phyloP scores from a whole-genome alignment of 352 stramenopile genomes.

The Globisporangium yorkense region DNA sequence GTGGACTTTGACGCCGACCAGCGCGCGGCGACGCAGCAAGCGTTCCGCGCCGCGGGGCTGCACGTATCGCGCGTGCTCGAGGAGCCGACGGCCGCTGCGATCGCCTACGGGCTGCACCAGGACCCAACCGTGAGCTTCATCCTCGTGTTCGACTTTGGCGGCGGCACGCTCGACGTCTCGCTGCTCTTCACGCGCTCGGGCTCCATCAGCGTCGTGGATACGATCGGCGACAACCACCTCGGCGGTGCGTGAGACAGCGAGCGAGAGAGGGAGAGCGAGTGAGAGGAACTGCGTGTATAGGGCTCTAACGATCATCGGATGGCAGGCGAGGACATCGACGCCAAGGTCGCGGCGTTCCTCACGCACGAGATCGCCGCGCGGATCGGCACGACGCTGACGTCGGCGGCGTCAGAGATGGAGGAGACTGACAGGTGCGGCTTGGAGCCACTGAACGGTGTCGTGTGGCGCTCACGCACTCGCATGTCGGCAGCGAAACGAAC shows the following conservation, averaged over 20 bases:
- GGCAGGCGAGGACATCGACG: constrained; percentile 90
- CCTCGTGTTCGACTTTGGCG: constrained; percentile 97
- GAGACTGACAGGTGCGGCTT: constrained; percentile 10
- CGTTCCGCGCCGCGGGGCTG: constrained; percentile 87
- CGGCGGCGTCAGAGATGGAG: constrained; percentile 18
- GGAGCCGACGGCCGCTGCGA: constrained; percentile 96
- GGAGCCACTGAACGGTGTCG: not conserved
- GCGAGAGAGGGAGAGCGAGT: not conserved
- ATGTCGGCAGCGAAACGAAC: constrained; percentile 5
- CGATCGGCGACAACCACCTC: constrained; percentile 92
- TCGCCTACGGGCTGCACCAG: constrained; percentile 97
- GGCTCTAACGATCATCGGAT: constrained; percentile 22
- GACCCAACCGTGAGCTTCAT: constrained; percentile 90
- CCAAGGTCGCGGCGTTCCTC: constrained; percentile 85
- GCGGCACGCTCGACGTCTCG: constrained; percentile 95
- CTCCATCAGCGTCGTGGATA: constrained; percentile 92
- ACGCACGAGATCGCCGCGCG: constrained; percentile 65
- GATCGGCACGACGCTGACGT: constrained; percentile 25
- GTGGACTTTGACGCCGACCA: constrained; percentile 90
- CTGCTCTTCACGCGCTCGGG: constrained; percentile 93
- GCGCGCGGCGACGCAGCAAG: constrained; percentile 77
- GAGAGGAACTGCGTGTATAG: not conserved
- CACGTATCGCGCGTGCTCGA: constrained; percentile 95
- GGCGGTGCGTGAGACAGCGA: constrained; percentile 41
- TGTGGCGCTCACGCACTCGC: not conserved